A percentile compares a stretch with the other conserved stretches of the same genome.
Evolutionary conservation across 2,329 filamentous ascomycete genomes (phyloP).

Genomic region (Chrysoporthe puriensis): DNA sequence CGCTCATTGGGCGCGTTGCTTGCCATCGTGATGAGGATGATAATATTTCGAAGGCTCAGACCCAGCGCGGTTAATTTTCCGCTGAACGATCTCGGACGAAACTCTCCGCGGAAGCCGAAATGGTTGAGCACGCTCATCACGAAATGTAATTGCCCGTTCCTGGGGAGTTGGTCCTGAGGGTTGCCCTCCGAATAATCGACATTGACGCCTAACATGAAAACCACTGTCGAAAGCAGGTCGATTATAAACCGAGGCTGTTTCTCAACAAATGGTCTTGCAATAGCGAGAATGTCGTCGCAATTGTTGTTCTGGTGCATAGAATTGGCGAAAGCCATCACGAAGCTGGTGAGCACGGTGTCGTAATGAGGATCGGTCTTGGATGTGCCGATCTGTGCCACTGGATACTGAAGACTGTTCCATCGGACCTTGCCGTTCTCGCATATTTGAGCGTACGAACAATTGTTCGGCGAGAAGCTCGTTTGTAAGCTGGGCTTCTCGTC

Average conservation of each 20-base stretch:
- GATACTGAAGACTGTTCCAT: constrained; percentile 61
- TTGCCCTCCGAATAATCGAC: constrained; percentile 83
- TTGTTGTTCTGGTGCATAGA: constrained; percentile 51
- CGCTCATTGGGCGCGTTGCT: constrained; percentile 57
- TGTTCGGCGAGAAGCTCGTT: constrained; percentile 63
- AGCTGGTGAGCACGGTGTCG: constrained; percentile 61
- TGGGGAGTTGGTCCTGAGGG: constrained; percentile 71
- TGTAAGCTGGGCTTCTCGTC: constrained; percentile 67
- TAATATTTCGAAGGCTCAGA: constrained; percentile 74
- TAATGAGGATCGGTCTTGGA: constrained; percentile 55
- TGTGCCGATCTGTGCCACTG: constrained; percentile 51
- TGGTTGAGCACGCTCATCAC: constrained; percentile 80
- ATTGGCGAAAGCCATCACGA: constrained; percentile 57
- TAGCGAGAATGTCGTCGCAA: constrained; percentile 73
- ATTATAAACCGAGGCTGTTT: constrained; percentile 57
- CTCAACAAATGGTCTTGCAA: constrained; percentile 57
- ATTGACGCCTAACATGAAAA: constrained; percentile 70
- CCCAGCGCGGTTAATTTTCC: constrained; percentile 77
- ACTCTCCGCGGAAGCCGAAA: constrained; percentile 71
- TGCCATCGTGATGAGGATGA: constrained; percentile 67
- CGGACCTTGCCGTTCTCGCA: constrained; percentile 61
- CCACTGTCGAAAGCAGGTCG: constrained; percentile 68
- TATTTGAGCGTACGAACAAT: constrained; percentile 61
- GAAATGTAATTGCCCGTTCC: constrained; percentile 73
- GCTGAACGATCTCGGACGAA: constrained; percentile 63